Evolutionary conservation across 2,329 filamentous ascomycete species (phyloP).

Genomic region (Penicillium sp.): DNA sequence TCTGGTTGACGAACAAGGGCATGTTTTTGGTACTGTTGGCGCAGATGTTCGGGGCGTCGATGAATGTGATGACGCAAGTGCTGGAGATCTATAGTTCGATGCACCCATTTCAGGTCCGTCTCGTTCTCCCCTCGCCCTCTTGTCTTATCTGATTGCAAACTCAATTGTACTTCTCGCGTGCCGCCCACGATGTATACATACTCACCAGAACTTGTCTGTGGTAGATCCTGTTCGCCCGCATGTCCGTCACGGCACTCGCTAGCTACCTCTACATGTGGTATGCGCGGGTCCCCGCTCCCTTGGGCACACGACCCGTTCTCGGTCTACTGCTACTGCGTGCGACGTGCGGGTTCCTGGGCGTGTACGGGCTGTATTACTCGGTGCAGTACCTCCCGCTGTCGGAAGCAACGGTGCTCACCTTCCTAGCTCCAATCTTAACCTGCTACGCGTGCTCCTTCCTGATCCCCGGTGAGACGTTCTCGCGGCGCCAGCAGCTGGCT

Average conservation of each 20-base stretch:
- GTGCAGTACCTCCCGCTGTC: constrained; percentile 77
- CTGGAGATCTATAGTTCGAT: constrained; percentile 69
- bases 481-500: constrained; percentile 70
- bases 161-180: background rate
- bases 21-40: constrained; percentile 69
- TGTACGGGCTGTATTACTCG: constrained; percentile 74
- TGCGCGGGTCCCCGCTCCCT: constrained; percentile 62
- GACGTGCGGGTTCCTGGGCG: constrained; percentile 70
- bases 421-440: constrained; percentile 73
- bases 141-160: constrained; percentile 8
- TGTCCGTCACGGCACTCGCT: constrained; percentile 67
- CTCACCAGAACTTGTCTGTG: background rate
- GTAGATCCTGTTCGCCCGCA: constrained; percentile 72
- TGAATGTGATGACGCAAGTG: constrained; percentile 78
- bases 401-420: constrained; percentile 86
- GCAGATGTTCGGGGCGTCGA: constrained; percentile 77
- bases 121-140: no score
- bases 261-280: constrained; percentile 72
- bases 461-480: constrained; percentile 70
- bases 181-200: no score
- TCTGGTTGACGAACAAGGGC: constrained; percentile 67
- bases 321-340: constrained; percentile 67
- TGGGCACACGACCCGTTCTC: constrained; percentile 66
- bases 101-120: constrained; percentile 68
- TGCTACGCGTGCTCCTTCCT: constrained; percentile 77